These are phyloP conservation scores for Blastobotrys mokoenaii DNA, from an alignment of 805 yeast species.

Conservation along the genomic window DNA sequence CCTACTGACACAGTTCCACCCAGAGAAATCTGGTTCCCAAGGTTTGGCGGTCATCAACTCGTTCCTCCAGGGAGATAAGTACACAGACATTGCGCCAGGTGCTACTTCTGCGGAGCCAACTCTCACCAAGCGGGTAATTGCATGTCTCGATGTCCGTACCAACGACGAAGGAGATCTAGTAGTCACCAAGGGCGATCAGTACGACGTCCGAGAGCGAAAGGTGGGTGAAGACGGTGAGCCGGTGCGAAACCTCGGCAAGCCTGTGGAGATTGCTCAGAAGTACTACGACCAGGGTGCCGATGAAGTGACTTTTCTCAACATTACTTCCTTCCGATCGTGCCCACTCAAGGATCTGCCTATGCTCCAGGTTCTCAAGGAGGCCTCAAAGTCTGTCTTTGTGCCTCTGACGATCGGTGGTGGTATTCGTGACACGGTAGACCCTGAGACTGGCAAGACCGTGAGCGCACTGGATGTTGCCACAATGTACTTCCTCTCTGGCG, in stretches of 20 bases:
- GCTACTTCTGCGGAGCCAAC: conserved; percentile 34
- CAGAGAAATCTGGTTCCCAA: conserved; percentile 93
- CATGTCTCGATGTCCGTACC: conserved; percentile 93
- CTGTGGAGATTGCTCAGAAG: conserved; percentile 85
- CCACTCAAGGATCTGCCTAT: conserved; percentile 92
- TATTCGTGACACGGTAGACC: conserved; percentile 81
- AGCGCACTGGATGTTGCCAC: conserved; percentile 90
- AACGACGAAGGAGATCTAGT: conserved; percentile 93
- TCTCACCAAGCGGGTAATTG: conserved; percentile 83
- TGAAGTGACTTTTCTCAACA: conserved; percentile 89
- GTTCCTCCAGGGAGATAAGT: conserved; percentile 48
- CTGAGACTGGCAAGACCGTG: conserved; percentile 58
- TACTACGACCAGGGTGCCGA: conserved; percentile 95
- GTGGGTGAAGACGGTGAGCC: conserved; percentile 36
- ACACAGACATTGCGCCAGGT: conserved; percentile 18
- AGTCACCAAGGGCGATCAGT: conserved; percentile 97
- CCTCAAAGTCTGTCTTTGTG: conserved; percentile 88
- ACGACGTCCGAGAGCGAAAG: conserved; percentile 82
- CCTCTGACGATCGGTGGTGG: conserved; percentile 99
- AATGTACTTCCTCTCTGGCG: conserved; percentile 90
- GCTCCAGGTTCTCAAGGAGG: conserved; percentile 75
- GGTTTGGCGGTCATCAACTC: conserved; percentile 72
- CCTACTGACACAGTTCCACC: conserved; percentile 97
- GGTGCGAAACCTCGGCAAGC: conserved; percentile 93
- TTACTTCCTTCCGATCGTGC: conserved; percentile 91